Evolutionary conservation across 169 alveolate genomes (phyloP), one percentile per base, ranked within the genome.

Genomic region (Perkinsus chesapeaki): DNA sequence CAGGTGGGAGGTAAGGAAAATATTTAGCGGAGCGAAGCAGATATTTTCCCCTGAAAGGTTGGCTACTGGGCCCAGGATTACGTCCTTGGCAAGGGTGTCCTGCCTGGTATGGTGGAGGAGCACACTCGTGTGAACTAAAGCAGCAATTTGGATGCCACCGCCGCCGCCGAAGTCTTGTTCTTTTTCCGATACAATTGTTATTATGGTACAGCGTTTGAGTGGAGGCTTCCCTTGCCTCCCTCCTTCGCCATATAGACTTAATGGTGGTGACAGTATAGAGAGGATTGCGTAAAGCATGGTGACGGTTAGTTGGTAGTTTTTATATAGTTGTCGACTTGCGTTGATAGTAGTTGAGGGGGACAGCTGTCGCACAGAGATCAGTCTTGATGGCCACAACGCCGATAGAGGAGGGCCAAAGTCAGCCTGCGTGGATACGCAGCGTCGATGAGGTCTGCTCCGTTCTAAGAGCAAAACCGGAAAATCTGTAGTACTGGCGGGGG

Each of bases 1-100:
- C 36, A 92, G 94, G n/a, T 97, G 98, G 98, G 98, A 97, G 23
- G 96, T 95, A 37, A 98, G 98, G 9, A 95, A 96, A n/a, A n/a
- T n/a, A n/a, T n/a, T n/a, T n/a, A n/a, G n/a, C 23, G 1, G 12
- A 7, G 12, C 23, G 36, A 60, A 27, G 82, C 37, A 20, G 31
- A 5, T 9, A 27, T 12, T 60, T 7, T 9, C 27, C 82, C 31
- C 0, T 12, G 82, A 9, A 16, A 60, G 82, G 82, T 60, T 60
- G 82, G 82, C 37, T 60, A 60, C 31, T 60, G 82, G 82, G 82
- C 82, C 82, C 82, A 60, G 23, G 82, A 60, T 60, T 60, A 60
- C 23, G 82, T 60, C 82, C 31, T 60, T 9, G 82, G 82, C 82
- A 60, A 60, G 82, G 82, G 82, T 7, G 82, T 60, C 36, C 27